Base-by-base conservation (phyloP, 2,329 filamentous ascomycete species). In the Fusarium sp. region DNA sequence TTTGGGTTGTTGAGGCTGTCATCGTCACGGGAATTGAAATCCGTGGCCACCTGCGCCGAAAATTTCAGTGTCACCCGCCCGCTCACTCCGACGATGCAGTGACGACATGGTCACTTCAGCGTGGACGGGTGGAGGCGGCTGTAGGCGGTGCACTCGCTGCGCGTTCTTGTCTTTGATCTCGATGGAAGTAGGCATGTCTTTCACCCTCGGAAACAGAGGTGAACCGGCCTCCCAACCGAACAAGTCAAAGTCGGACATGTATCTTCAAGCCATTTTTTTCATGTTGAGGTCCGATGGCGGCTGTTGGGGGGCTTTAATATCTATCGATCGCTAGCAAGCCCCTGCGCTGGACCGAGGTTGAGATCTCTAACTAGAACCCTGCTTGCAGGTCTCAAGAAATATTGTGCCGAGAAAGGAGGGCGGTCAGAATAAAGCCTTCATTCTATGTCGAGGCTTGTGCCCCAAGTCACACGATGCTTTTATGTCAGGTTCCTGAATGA, bases 91-190 rank as follows among this genome's bases (percentile, higher is more conserved):
- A 57, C 36, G 23, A 44, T 29, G 11, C 34, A 33, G 69, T 71
- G 69, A 71, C 67, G 69, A 27, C 69, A 71, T 71, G 50, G 49
- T 25, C 54, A 56, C 33, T 56, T 34, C 18, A 33, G 40, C 33
- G 33, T 38, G 14, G 27, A 46, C 69, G 73, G 73, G 61, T 74
- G 68, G 63, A 38, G 29, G 25, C 73, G 72, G 72, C 59, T 74
- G 58, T 46, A 60, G 50, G 51, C 70, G 73, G 73, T 18, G 23
- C 34, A 40, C 14, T 53, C 20, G 49, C 44, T 38, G 36, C 36
- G 42, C 7, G 8, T 8, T n/a, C 42, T 25, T 23, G 18, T 42
- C 20, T 46, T 46, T 25, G 42, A 25, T 25, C 20, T 46, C 23
- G 44, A 27, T 27, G 44, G 50, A 23, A n/a, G 13, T 14, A 36